Evolutionary conservation across 768 basidiomycete species (phyloP).

Genomic region (Tricholoma sp.): DNA sequence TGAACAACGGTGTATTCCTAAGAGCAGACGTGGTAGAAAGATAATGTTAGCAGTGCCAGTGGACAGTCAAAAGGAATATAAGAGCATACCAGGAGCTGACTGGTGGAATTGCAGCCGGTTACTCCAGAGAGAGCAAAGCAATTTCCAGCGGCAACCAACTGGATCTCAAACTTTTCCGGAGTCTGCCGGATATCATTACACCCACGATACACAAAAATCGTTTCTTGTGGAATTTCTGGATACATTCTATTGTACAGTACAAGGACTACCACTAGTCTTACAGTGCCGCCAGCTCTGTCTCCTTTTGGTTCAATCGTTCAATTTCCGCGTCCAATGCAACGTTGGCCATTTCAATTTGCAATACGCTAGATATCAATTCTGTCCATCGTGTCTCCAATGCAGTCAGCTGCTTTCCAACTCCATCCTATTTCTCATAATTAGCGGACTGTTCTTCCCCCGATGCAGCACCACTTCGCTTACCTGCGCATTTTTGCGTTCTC

Average conservation of each 20-base stretch:
- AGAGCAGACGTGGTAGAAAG: not conserved
- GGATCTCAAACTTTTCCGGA: slow-evolving; percentile 9
- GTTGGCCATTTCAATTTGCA: slow-evolving; percentile 96
- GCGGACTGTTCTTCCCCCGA: not conserved
- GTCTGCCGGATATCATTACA: slow-evolving; percentile 5
- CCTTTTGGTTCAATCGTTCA: slow-evolving; percentile 49
- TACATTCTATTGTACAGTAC: not conserved
- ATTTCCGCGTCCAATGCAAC: slow-evolving; percentile 83
- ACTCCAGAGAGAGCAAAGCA: slow-evolving; percentile 16
- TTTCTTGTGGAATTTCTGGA: too few species aligned
- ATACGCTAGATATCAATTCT: slow-evolving; percentile 81
- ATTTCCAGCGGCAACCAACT: slow-evolving; percentile 12
- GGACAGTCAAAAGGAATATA: not conserved
- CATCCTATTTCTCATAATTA: slow-evolving; percentile 45
- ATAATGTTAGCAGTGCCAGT: not conserved
- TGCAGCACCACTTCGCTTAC: slow-evolving; percentile 30
- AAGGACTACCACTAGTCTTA: slow-evolving; percentile 9
- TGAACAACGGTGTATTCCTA: slow-evolving; percentile 28
- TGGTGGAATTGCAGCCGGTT: slow-evolving; percentile 27
- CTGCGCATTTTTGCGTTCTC: slow-evolving; percentile 84
- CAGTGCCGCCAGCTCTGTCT: slow-evolving; percentile 54
- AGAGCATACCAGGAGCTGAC: slow-evolving; percentile 25
- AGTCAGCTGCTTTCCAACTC: slow-evolving; percentile 72
- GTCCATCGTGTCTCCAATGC: slow-evolving; percentile 88
- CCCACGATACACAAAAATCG: too few species aligned